These are phyloP conservation scores for Sindora glabra DNA, from an alignment of 306 rosid species.

Conservation along the genomic window DNA sequence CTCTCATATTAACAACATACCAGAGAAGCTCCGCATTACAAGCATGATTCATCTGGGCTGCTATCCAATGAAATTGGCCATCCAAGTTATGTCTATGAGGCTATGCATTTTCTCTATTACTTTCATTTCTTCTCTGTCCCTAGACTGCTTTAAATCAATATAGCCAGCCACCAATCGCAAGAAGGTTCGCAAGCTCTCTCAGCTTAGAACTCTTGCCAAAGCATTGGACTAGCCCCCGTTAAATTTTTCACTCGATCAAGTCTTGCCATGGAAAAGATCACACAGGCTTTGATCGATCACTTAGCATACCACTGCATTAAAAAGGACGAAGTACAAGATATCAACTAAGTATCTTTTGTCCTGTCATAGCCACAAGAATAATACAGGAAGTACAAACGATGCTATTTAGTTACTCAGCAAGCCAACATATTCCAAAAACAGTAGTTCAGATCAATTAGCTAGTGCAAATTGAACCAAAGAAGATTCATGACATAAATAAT, in stretches of 20 bases:
- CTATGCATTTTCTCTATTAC: slow-evolving; percentile 73
- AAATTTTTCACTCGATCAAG: slow-evolving; percentile 55
- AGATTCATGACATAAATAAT: not conserved
- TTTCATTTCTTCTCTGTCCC: slow-evolving; percentile 57
- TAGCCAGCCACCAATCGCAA: slow-evolving; percentile 62
- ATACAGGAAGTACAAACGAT: not conserved
- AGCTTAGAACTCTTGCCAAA: slow-evolving; percentile 51
- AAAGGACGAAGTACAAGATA: not conserved
- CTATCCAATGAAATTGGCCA: slow-evolving; percentile 65
- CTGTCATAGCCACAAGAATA: not conserved
- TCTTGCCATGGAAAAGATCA: slow-evolving; percentile 67
- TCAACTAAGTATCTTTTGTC: not conserved
- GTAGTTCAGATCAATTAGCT: not conserved
- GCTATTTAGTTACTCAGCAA: not conserved
- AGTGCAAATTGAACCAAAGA: not conserved
- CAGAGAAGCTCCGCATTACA: slow-evolving; percentile 71
- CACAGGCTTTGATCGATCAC: slow-evolving; percentile 54
- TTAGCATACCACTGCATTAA: slow-evolving; percentile 42
- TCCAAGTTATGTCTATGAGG: slow-evolving; percentile 39
- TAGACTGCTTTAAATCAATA: slow-evolving; percentile 43
- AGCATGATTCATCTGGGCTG: slow-evolving; percentile 60
- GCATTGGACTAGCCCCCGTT: slow-evolving; percentile 58
- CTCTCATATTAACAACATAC: slow-evolving; percentile 54
- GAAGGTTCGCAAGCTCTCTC: slow-evolving; percentile 63
- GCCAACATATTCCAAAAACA: not conserved